These are phyloP conservation scores for Secale cereale DNA, from an alignment of 176 grass and related monocot species.

Conservation along the genomic window DNA sequence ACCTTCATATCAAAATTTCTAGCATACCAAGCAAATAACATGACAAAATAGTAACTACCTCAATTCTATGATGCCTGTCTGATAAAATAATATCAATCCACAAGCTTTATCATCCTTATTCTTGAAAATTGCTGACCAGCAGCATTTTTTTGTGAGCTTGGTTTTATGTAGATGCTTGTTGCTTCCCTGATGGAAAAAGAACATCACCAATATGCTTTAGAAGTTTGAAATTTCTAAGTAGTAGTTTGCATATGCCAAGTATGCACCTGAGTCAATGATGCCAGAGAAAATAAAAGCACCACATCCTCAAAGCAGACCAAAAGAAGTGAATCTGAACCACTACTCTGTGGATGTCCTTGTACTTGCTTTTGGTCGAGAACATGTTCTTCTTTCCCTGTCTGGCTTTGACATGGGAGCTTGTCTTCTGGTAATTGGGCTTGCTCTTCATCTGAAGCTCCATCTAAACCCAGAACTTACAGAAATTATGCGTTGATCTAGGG, in stretches of 20 bases:
- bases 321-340: slow-evolving; percentile 60
- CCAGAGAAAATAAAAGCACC: slow-evolving; percentile 57
- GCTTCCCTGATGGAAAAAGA: slow-evolving; percentile 50
- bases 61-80: slow-evolving; percentile 78
- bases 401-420: slow-evolving; percentile 25
- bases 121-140: slow-evolving; percentile 72
- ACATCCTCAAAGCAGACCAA: slow-evolving; percentile 71
- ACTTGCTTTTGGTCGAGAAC: slow-evolving; percentile 33
- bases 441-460: slow-evolving; percentile 38
- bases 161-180: slow-evolving; percentile 54
- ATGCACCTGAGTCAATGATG: slow-evolving; percentile 56
- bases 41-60: slow-evolving; percentile 45
- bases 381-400: slow-evolving; percentile 18
- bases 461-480: slow-evolving; percentile 34
- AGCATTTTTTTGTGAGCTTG: slow-evolving; percentile 63
- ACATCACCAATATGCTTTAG: slow-evolving; percentile 13
- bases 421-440: slow-evolving; percentile 36
- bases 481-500: slow-evolving; percentile 27
- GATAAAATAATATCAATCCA: slow-evolving; percentile 73
- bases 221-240: slow-evolving; percentile 22
- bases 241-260: slow-evolving; percentile 15
- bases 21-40: slow-evolving; percentile 17
- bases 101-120: slow-evolving; percentile 57
- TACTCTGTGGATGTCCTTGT: slow-evolving; percentile 25
- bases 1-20: not conserved